Conservation (phyloP, 1,284 basidiomycete genomes). For the Ceratobasidium sp. region DNA sequence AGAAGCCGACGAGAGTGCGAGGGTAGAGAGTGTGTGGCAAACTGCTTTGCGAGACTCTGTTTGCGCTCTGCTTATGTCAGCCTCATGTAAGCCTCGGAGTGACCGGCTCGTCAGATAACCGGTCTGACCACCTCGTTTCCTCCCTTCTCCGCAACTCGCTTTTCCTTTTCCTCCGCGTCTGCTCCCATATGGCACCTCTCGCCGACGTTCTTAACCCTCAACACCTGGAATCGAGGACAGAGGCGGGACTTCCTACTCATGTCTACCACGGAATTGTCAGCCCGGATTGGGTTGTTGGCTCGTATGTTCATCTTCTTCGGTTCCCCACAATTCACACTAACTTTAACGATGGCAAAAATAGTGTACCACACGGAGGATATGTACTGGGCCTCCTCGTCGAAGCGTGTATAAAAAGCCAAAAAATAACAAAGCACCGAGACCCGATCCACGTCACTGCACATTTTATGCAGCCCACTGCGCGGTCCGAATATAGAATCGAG, state of each 20-base stretch:
- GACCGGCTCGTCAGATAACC: no score
- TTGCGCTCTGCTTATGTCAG: no score
- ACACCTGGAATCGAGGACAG: neutral
- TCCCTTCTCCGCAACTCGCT: no score
- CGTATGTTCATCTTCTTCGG: neutral
- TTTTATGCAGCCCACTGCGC: conserved; percentile 63
- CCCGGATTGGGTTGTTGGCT: conserved; percentile 24
- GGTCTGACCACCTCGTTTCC: no score
- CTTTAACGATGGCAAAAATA: neutral
- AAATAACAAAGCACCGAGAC: conserved; percentile 63
- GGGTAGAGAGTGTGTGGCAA: no score
- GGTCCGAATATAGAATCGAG: conserved; percentile 63
- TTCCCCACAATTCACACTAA: neutral
- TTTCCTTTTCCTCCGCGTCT: no score
- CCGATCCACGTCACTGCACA: conserved; percentile 72
- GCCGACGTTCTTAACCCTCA: conserved; percentile 2
- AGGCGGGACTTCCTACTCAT: neutral
- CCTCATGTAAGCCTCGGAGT: no score
- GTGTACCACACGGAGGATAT: conserved; percentile 62
- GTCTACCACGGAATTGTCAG: conserved; percentile 15
- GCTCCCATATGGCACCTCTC: conserved; percentile 27
- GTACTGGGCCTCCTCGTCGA: conserved; percentile 69
- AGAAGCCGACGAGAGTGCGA: no score
- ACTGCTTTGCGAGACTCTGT: no score
- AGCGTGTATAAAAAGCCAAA: conserved; percentile 67